These are phyloP conservation scores for Zarea fungicola DNA, from an alignment of 2,329 filamentous ascomycete genomes.

Conservation along the genomic window DNA sequence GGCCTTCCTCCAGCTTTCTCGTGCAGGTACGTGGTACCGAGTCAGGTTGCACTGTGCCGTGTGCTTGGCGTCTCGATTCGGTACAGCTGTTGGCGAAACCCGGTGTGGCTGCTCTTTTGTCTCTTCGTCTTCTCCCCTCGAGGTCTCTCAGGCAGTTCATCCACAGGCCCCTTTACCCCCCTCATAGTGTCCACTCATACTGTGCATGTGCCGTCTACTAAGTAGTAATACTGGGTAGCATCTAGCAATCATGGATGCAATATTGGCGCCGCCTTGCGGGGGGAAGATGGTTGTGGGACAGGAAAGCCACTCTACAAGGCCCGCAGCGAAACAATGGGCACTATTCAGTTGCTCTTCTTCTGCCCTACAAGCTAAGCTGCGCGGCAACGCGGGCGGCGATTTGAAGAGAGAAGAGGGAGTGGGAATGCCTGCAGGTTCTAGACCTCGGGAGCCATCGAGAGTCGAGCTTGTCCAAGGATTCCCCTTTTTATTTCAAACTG, in stretches of 20 bases:
- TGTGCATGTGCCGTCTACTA: not conserved
- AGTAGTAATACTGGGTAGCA: too few species aligned
- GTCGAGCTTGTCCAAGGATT: too few species aligned
- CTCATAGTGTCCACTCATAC: conserved; percentile 11
- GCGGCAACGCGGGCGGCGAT: too few species aligned
- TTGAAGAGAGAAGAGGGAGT: too few species aligned
- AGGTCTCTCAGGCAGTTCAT: too few species aligned
- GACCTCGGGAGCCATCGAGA: too few species aligned
- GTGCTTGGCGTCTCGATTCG: not conserved
- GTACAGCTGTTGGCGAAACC: conserved; percentile 7
- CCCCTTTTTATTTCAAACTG: too few species aligned
- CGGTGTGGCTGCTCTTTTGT: conserved; percentile 13
- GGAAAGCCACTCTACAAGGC: not conserved
- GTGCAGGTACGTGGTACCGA: not conserved
- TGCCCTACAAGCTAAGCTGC: too few species aligned
- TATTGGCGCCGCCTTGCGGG: not conserved
- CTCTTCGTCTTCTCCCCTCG: too few species aligned
- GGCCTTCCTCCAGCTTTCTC: conserved; percentile 8
- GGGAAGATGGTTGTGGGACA: not conserved
- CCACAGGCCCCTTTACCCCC: too few species aligned
- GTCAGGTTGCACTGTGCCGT: conserved; percentile 2
- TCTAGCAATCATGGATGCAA: too few species aligned
- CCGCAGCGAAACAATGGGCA: conserved; percentile 5
- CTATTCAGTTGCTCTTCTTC: not conserved
- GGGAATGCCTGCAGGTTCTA: too few species aligned